phyloP scores from a whole-genome alignment of 192 early-diverging fungal species.

The Podila epigama region DNA sequence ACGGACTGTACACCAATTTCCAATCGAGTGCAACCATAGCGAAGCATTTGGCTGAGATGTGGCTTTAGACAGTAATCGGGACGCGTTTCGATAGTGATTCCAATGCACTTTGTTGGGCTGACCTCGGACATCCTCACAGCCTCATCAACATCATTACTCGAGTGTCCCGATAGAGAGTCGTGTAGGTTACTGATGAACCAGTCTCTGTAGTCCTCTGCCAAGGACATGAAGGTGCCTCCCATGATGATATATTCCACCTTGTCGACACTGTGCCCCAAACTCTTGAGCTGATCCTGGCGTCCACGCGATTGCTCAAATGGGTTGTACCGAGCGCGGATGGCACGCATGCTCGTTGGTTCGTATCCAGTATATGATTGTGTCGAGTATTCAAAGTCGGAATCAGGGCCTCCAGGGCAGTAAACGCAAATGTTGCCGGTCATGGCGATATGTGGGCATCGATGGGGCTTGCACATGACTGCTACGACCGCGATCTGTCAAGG shows the following conservation, averaged over 20 bases:
- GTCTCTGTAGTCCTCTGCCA: conserved; percentile 93
- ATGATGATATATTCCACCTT: conserved; percentile 99
- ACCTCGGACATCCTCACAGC: conserved; percentile 98
- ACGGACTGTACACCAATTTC: conserved; percentile 99
- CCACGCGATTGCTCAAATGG: conserved; percentile 96
- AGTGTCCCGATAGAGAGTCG: conserved; percentile 94
- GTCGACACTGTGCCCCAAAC: conserved; percentile 94
- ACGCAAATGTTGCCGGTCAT: conserved; percentile 99
- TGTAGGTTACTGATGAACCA: conserved; percentile 99
- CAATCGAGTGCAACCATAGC: conserved; percentile 97
- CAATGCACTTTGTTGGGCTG: conserved; percentile 96
- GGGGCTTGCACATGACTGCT: conserved; percentile 97
- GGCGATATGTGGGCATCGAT: conserved; percentile 97
- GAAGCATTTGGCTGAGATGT: conserved; percentile 97
- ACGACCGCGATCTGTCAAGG: conserved; percentile 84
- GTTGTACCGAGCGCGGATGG: conserved; percentile 97
- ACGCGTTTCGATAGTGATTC: conserved; percentile 99
- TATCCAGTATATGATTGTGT: conserved; percentile 99
- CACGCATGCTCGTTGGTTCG: conserved; percentile 99
- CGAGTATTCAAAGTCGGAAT: conserved; percentile 99
- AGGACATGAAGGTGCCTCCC: conserved; percentile 99
- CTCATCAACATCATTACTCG: conserved; percentile 91
- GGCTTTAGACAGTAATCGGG: conserved; percentile 99
- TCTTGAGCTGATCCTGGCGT: conserved; percentile 92
- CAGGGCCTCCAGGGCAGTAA: conserved; percentile 97